Percentiles rank a stretch among this genome's conserved stretches.
Conservation (phyloP, 345 rosid species). For the Salix arbutifolia region DNA sequence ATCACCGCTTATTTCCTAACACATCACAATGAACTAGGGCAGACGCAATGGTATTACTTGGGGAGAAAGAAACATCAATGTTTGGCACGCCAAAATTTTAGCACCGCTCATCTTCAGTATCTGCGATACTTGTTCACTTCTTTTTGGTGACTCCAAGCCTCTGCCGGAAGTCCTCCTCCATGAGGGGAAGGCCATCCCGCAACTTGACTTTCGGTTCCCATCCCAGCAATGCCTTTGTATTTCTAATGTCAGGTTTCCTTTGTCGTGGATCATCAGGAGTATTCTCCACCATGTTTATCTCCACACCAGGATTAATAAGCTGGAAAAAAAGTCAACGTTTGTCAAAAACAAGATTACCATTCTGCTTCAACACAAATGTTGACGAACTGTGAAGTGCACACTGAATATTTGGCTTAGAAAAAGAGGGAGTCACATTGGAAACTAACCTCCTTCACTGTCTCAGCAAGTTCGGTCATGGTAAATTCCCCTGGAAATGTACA, state of each 20-base stretch:
- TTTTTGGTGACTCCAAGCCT: constrained; percentile 61
- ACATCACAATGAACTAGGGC: background rate
- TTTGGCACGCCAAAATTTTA: background rate
- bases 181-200: constrained; percentile 79
- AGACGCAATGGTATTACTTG: background rate
- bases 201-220: constrained; percentile 91
- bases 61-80: background rate
- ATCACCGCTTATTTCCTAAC: constrained; percentile 7
- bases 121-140: constrained; percentile 18
- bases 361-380: background rate
- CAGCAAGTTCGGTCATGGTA: constrained; percentile 85
- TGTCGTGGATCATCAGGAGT: constrained; percentile 91
- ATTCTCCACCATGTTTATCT: constrained; percentile 83
- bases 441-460: constrained; percentile 88
- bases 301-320: constrained; percentile 73
- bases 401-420: background rate
- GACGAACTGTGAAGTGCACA: background rate
- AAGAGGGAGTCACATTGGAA: background rate
- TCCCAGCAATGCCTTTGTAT: constrained; percentile 77
- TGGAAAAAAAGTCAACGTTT: constrained; percentile 7
- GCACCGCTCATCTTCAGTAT: background rate
- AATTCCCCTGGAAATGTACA: constrained; percentile 56
- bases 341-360: background rate
- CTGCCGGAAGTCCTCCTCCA: constrained; percentile 82
- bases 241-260: constrained; percentile 84